Evolutionary conservation across 305 asterid species (phyloP).

Genomic region (Andrographis paniculata): DNA sequence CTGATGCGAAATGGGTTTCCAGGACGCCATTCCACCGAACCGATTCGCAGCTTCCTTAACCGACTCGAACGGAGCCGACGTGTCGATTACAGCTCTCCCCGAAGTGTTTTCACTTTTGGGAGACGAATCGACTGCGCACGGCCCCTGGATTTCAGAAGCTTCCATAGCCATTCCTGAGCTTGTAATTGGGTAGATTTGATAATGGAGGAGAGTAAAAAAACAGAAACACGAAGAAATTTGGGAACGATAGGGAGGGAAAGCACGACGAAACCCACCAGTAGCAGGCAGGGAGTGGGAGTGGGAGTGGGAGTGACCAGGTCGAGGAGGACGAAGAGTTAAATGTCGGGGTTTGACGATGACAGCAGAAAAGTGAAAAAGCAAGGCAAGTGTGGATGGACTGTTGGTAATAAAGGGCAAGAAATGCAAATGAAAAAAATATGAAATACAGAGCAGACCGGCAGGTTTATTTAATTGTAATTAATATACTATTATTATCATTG

Average conservation of each 20-base stretch:
- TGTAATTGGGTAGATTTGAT: not conserved
- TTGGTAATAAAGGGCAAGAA: no score
- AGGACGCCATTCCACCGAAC: slow-evolving; percentile 88
- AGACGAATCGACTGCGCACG: slow-evolving; percentile 28
- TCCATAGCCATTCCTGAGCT: slow-evolving; percentile 23
- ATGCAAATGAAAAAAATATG: no score
- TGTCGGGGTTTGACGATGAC: no score
- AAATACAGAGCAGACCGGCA: no score
- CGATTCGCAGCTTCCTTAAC: slow-evolving; percentile 83
- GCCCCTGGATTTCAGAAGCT: slow-evolving; percentile 17
- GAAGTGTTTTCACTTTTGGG: slow-evolving; percentile 13
- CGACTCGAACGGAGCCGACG: slow-evolving; percentile 90
- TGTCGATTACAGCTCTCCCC: slow-evolving; percentile 65
- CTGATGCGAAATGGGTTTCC: slow-evolving; percentile 61
- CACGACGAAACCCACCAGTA: no score
- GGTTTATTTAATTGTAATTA: no score
- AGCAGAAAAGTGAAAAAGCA: no score
- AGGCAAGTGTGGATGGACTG: no score
- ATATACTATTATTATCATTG: no score
- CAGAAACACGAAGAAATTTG: not conserved
- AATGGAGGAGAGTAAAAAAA: not conserved
- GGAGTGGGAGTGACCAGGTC: no score
- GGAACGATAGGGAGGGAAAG: not conserved
- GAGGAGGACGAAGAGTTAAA: no score
- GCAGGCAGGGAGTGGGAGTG: no score